Base-by-base conservation (phyloP, 257 asterid genomes). In the Paraleonurus japonicus region DNA sequence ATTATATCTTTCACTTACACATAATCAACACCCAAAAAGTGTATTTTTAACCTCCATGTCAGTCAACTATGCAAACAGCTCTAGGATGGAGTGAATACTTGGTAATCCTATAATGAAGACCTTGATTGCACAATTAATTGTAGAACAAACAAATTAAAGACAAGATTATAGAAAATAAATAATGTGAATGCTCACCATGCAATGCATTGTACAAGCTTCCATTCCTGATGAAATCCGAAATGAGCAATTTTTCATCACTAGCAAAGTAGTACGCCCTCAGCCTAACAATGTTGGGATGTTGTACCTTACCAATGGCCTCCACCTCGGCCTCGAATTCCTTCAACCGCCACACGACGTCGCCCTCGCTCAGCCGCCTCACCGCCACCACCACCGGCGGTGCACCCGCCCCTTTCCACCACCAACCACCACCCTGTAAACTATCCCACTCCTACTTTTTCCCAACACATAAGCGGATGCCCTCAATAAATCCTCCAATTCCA, bases 381-480 rank as follows among this genome's bases (percentile, higher is more conserved):
- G 96, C 95, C 58, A 82, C 92, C 71, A 74, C 88, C 43, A 81
- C 84, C 33, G 84, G 76, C 10, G 53, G 69, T 15, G 76, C 30
- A 3, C 78, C 87, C 8, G 30, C 66, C 71, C 67, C 79, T 77
- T 78, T 54, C 88, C 89, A 16, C 88, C 80, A 0, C 92, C 94
- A 7, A 75, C 88, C 81, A 95, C 96, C 87, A 92, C 99, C 76
- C 81, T 95, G 65, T 95, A 95, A 78, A 92, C 93, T 76, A 92
- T 95, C 60, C 97, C 98, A 71, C 88, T 88, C 87, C 86, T 85
- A 72, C 98, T 89, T 67, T 95, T 95, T n/a, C 99, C 98, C 19
- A 92, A 87, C 12, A 91, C 98, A 79, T 91, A 92, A 67, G 99
- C 99, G 3, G 99, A 95, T 7, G 99, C 96, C 88, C 98, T 88